Base-by-base conservation (phyloP, 129 eudicot species). In the Tagetes erecta region DNA sequence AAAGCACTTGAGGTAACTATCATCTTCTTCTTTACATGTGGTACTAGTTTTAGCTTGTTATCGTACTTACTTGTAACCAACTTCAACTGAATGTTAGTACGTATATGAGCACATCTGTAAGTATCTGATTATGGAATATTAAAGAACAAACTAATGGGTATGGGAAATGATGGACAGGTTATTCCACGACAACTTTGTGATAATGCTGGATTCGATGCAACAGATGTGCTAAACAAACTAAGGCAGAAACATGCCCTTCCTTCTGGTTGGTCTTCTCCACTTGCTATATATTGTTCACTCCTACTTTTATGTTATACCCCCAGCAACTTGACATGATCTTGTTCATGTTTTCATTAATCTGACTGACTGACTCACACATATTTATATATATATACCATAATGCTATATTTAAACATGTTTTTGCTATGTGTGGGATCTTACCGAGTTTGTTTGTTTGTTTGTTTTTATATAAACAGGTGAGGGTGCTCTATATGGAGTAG, bases 201-300 rank as follows among this genome's bases (percentile, higher is more conserved):
- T 70, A 89, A 89, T 86, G 98, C 98, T 77, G 98, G 98, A 78
- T 92, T 92, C 75, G 98, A 92, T 87, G 98, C 98, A 41, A 92
- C 96, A 78, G 96, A 92, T 83, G 95, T 89, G 53, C 84, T 92
- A 78, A 92, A 92, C 88, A 92, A 92, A 62, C 83, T 92, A 67
- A 89, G 98, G 82, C 98, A 89, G 70, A 92, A 92, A 74, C 98
- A 92, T 70, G 98, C 98, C 7, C 86, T 92, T 68, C 80, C 95
- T 5, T 81, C 91, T 68, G 96, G 98, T 92, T 68, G 67, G 87
- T 75, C 72, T 49, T 59, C 71, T 39, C 42, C 64, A 6, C 27
- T 12, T 62, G 45, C 67, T 62, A 35, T 62, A 36, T 62, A 35
- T 20, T 62, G 6, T 45, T 11, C 8, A 3, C 8, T 56, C 46